Evolutionary conservation across 345 rosid species (phyloP), one percentile per base, ranked within the genome.

Genomic region (Sisymbrium irio): DNA sequence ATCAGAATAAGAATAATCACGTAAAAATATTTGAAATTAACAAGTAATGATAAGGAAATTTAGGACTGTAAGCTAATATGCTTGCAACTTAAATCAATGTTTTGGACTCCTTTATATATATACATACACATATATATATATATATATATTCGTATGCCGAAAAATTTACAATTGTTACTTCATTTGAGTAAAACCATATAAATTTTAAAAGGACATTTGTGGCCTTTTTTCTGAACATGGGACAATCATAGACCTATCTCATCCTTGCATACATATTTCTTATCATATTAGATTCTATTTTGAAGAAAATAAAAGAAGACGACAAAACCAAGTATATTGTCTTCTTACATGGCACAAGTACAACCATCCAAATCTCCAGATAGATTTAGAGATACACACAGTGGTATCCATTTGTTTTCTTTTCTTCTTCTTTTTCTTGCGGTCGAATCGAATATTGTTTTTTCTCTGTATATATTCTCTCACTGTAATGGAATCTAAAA

Each of bases 311-410:
- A 32, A 50, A 15, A 51, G 55, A 50, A 75, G 50, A 53, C 33
- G 64, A 55, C 64, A 67, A 54, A 75, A 54, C 28, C 37, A 69
- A 62, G 27, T 61, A 68, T 69, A 62, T 68, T 69, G 74, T 62
- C 51, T 42, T 76, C 42, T 63, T 53, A 55, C 79, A 75, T 68
- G 73, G 69, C 74, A 53, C 40, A 76, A 69, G 78, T 39, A 59
- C 67, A 65, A 27, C 46, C 74, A 42, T 53, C 69, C 70, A 69
- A 49, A 44, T 46, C 75, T 54, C 44, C 79, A 51, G 41, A 61
- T 68, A 17, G 14, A 14, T 65, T 25, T 73, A 44, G 13, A 47
- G 59, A 56, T 19, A 25, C 39, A 56, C 44, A 39, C 69, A 65
- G 12, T 53, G 57, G 27, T 15, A 46, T 46, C 27, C 32, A 28